These are phyloP conservation scores for Nakaseomyces delphensis DNA, from an alignment of 1,139 yeast species.

Conservation along the genomic window DNA sequence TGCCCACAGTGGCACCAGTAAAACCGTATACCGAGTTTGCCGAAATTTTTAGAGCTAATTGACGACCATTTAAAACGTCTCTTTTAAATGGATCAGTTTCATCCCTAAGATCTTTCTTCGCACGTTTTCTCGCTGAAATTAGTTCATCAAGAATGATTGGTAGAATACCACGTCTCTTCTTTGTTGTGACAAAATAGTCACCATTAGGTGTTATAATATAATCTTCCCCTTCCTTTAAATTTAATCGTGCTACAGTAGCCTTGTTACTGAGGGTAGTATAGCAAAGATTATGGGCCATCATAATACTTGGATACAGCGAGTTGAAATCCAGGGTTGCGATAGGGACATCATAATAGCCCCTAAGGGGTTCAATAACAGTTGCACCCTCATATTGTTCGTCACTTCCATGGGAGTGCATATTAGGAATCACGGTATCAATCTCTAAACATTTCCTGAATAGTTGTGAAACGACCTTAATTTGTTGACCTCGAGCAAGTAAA, in stretches of 20 bases:
- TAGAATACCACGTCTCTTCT: constrained; percentile 69
- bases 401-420: constrained; percentile 70
- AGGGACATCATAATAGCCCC: constrained; percentile 95
- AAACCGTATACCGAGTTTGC: constrained; percentile 98
- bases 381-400: constrained; percentile 98
- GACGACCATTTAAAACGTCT: constrained; percentile 94
- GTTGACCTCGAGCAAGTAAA: constrained; percentile 86
- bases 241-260: constrained; percentile 57
- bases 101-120: constrained; percentile 79
- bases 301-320: constrained; percentile 92
- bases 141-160: constrained; percentile 89
- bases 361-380: constrained; percentile 90
- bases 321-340: constrained; percentile 97
- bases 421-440: constrained; percentile 82
- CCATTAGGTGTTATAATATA: constrained; percentile 88
- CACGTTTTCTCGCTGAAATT: constrained; percentile 84
- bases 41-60: constrained; percentile 87
- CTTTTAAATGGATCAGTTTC: constrained; percentile 92
- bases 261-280: constrained; percentile 78
- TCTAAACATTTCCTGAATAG: constrained; percentile 83
- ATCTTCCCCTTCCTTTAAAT: constrained; percentile 60
- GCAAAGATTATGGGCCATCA: constrained; percentile 99
- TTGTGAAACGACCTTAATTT: constrained; percentile 93
- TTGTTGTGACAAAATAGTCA: constrained; percentile 75
- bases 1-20: constrained; percentile 98